These are phyloP conservation scores for Leccinum longicurvipes DNA, from an alignment of 768 basidiomycete genomes.

Conservation along the genomic window DNA sequence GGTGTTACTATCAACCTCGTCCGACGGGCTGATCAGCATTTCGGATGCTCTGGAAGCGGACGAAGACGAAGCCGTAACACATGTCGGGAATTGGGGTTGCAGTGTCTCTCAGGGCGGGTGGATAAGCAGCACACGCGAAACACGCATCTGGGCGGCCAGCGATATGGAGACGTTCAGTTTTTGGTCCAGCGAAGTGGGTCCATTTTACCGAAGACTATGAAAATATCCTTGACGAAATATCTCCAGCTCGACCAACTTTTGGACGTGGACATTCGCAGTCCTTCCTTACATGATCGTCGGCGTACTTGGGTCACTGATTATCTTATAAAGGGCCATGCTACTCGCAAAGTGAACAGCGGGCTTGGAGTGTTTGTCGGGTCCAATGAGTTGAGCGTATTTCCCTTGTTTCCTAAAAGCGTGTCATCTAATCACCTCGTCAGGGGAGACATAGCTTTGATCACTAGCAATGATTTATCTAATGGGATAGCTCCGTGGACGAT, in stretches of 20 bases:
- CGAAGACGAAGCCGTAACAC: slow-evolving; percentile 80
- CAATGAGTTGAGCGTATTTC: slow-evolving; percentile 52
- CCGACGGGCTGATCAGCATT: slow-evolving; percentile 77
- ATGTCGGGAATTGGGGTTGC: slow-evolving; percentile 85
- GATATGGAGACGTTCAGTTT: slow-evolving; percentile 94
- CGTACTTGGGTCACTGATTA: slow-evolving; percentile 80
- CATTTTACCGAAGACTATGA: not conserved
- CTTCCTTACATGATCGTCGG: slow-evolving; percentile 54
- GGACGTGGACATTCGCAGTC: slow-evolving; percentile 60
- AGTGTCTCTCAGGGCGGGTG: slow-evolving; percentile 78
- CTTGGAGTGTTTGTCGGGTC: slow-evolving; percentile 67
- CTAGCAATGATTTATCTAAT: slow-evolving; percentile 39
- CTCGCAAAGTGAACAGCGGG: slow-evolving; percentile 14
- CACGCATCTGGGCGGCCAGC: slow-evolving; percentile 75
- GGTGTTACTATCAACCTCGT: slow-evolving; percentile 73
- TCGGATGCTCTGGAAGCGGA: slow-evolving; percentile 73
- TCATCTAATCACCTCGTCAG: slow-evolving; percentile 29
- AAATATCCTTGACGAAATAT: not conserved
- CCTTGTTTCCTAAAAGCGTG: not conserved
- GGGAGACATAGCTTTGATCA: slow-evolving; percentile 57
- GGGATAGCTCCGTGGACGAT: slow-evolving; percentile 46
- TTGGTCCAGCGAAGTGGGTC: slow-evolving; percentile 70
- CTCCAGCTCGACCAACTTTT: slow-evolving; percentile 56
- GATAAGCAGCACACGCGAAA: slow-evolving; percentile 38
- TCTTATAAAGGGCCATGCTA: slow-evolving; percentile 51